Evolutionary conservation across 805 yeast genomes (phyloP).

Genomic region (Hanseniaspora mollemarum): DNA sequence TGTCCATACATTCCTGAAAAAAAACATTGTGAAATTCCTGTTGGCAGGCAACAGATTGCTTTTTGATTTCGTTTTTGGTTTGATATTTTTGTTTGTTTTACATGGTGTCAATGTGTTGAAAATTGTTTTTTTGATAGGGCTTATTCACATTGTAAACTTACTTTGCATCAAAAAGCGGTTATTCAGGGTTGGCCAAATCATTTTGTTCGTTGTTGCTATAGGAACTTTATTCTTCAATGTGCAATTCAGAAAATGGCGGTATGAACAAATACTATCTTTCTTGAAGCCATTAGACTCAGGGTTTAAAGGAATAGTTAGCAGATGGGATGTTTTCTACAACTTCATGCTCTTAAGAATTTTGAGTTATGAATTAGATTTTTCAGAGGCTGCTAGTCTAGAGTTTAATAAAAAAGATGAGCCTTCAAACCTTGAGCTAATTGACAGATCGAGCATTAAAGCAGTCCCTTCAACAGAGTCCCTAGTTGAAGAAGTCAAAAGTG

Average conservation of each 20-base stretch:
- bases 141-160: constrained; percentile 6
- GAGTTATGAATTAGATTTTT: constrained; percentile 70
- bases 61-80: constrained; percentile 69
- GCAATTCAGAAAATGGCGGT: constrained; percentile 42
- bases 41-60: constrained; percentile 33
- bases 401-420: background rate
- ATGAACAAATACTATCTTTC: constrained; percentile 31
- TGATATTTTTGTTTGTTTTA: constrained; percentile 53
- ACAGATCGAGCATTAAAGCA: constrained; percentile 12
- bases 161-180: constrained; percentile 14
- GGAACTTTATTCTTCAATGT: constrained; percentile 69
- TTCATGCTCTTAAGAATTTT: constrained; percentile 76
- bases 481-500: constrained; percentile 23
- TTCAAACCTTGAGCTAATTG: constrained; percentile 4
- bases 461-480: constrained; percentile 1
- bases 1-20: constrained; percentile 46
- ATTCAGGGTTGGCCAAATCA: constrained; percentile 16
- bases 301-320: constrained; percentile 61
- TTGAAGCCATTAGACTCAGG: constrained; percentile 47
- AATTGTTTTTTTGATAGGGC: constrained; percentile 18
- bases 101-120: constrained; percentile 65
- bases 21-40: constrained; percentile 17
- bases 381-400: constrained; percentile 21
- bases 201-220: constrained; percentile 74
- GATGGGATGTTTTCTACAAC: constrained; percentile 96